Evolutionary conservation across 2,329 filamentous ascomycete genomes (phyloP), one percentile per base, ranked within the genome.

Genomic region (Fusarium sp.): DNA sequence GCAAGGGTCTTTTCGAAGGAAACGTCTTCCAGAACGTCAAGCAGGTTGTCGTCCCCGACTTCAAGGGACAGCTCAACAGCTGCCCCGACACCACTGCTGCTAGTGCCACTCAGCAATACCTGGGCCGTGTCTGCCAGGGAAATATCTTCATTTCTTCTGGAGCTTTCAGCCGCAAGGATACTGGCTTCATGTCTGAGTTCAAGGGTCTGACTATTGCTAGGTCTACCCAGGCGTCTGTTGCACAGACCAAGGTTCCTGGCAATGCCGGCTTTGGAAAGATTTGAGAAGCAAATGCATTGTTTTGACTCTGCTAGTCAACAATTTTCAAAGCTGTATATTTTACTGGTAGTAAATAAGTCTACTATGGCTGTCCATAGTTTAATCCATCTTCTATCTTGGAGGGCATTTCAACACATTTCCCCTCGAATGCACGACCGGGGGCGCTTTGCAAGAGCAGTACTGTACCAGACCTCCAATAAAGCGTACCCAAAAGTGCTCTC

Each of bases 1-100:
- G 65, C 17, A 67, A 65, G 50, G 74, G 71, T 20, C 63, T 76
- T 6, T 74, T 70, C 36, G 73, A 76, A 38, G 74, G 73, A 6
- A 73, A 73, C 32, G 68, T 62, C 4, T 74, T 75, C 34, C 57
- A 58, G 38, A 67, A 71, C 54, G 70, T 73, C 32, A 68, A 67
- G 19, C 55, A 61, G 0, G 50, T 74, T 7, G 53, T 71, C 9
- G 60, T 63, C 1, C 47, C 53, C 2, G 67, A 68, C 21, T 76
- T 69, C 57, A 51, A 65, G 21, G 73, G 72, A 11, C 52, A 62
- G 3, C 64, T 75, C 6, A 73, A 76, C 67, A 61, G 67, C n/a
- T 69, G 72, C 1, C 67, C 67, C 14, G 67, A 72, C 49, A 56
- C 49, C 12, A 32, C 57, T 7, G 55, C 46, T 44, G 60, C 11